Base-by-base conservation (phyloP, 2,329 filamentous ascomycete genomes). In the Mariannaea elegans region DNA sequence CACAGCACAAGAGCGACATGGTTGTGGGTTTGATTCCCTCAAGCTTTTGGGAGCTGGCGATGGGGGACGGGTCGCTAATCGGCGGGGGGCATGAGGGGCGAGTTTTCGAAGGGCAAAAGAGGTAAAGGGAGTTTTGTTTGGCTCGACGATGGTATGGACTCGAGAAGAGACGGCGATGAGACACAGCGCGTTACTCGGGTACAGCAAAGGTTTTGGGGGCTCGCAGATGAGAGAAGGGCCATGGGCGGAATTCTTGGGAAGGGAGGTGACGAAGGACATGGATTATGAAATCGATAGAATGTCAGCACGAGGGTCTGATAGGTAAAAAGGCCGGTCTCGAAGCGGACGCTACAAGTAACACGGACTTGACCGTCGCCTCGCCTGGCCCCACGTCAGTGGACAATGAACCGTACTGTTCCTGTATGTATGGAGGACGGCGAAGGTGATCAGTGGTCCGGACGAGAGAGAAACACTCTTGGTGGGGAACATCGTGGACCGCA, bases 261-360 rank as follows among this genome's bases (percentile, higher is more conserved):
- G 51, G 46, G 63, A 54, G 53, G 61, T 51, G 62, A 62, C 47
- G 48, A 50, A 59, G 49, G 58, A 42, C 12, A 12, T 7, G 27
- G 27, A 31, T 31, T 31, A 31, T 31, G 27, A 31, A 31, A 31
- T 31, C 27, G 39, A 39, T 23, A 38, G 32, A 50, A 69, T 70
- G 67, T 70, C 67, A 70, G 67, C 67, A 60, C 49, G 51, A 55
- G 55, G 47, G 41, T 57, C 36, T 70, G 67, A 70, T 69, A 68
- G 63, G 65, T 56, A 50, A 67, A n/a, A n/a, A n/a, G n/a, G n/a
- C n/a, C n/a, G n/a, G n/a, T n/a, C n/a, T n/a, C n/a, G 46, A 52
- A 19, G 23, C 12, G 36, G 31, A 34, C 23, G 31, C 32, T 29
- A 42, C 16, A 19, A 21, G 46, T 21, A 29, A 18, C 38, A 55